Conservation (phyloP, 2,329 filamentous ascomycete species). For the Penicillium sp. region DNA sequence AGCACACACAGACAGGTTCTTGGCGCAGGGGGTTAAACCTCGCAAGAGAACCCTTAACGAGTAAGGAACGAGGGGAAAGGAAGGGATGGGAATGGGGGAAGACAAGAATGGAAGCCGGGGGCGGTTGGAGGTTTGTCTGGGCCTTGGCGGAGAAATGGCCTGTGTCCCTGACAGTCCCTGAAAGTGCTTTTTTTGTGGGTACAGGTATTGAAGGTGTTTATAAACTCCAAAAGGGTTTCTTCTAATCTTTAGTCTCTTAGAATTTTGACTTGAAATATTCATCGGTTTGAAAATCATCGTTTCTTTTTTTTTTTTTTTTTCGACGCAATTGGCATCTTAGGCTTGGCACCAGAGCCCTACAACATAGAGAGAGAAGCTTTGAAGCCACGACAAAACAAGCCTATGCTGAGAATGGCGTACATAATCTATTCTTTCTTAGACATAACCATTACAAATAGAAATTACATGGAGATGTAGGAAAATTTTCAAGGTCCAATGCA, state of each 20-base stretch:
- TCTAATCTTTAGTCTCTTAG: not conserved
- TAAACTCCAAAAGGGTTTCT: not conserved
- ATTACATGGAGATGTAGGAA: not conserved
- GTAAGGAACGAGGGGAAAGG: slow-evolving; percentile 13
- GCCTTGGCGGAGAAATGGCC: slow-evolving; percentile 19
- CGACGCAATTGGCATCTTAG: slow-evolving; percentile 19
- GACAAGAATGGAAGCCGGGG: slow-evolving; percentile 9
- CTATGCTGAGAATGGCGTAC: not conserved
- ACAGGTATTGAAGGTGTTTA: not conserved
- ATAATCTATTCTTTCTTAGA: not conserved
- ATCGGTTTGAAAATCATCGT: not conserved
- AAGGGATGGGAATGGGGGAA: slow-evolving; percentile 5
- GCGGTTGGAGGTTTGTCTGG: slow-evolving; percentile 12
- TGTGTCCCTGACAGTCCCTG: slow-evolving; percentile 4
- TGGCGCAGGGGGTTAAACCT: slow-evolving; percentile 23
- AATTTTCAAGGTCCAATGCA: not conserved
- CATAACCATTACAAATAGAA: not conserved
- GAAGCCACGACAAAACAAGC: not conserved
- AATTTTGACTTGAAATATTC: not conserved
- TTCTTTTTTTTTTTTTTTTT: slow-evolving; percentile 3
- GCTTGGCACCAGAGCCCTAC: slow-evolving; percentile 6
- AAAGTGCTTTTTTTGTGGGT: slow-evolving; percentile 3
- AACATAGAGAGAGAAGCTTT: not conserved
- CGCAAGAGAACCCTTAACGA: slow-evolving; percentile 19
- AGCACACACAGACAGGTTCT: slow-evolving; percentile 30